Percentiles rank a stretch among this genome's conserved stretches.
phyloP scores from a whole-genome alignment of 257 asterid genomes.

The Knoxia roxburghii region DNA sequence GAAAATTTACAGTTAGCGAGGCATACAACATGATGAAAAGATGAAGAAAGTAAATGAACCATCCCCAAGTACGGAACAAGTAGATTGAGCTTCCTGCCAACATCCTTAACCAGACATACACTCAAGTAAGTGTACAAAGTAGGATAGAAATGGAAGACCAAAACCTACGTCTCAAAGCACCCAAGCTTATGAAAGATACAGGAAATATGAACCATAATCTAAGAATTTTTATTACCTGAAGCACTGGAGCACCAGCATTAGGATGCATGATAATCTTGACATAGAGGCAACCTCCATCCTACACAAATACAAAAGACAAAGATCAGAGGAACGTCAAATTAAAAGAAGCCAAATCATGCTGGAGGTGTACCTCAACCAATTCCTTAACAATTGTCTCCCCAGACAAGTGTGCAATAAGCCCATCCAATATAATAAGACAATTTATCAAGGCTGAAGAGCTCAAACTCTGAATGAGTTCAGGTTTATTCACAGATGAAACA shows the following conservation, averaged over 20 bases:
- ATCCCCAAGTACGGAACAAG: background rate
- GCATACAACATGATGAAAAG: constrained; percentile 3
- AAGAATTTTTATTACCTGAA: constrained; percentile 47
- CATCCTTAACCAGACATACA: background rate
- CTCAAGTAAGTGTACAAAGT: background rate
- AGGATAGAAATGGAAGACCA: background rate
- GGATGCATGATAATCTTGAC: constrained; percentile 66
- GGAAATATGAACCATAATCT: background rate
- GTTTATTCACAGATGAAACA: constrained; percentile 43
- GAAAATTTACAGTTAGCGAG: constrained; percentile 5
- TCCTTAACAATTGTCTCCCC: constrained; percentile 63
- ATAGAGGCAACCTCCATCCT: constrained; percentile 65
- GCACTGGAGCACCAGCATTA: constrained; percentile 55
- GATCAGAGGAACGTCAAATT: constrained; percentile 8
- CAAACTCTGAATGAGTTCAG: constrained; percentile 87
- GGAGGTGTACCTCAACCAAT: constrained; percentile 63
- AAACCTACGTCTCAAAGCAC: background rate
- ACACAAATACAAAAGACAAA: constrained; percentile 25
- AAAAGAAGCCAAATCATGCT: constrained; percentile 4
- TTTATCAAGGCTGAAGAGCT: constrained; percentile 62
- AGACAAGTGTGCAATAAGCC: constrained; percentile 61
- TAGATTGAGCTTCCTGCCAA: background rate
- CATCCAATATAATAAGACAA: constrained; percentile 66
- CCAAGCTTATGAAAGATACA: background rate
- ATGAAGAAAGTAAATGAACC: background rate